Evolutionary conservation across 129 eudicot species (phyloP).

Genomic region (Logfia minima): DNA sequence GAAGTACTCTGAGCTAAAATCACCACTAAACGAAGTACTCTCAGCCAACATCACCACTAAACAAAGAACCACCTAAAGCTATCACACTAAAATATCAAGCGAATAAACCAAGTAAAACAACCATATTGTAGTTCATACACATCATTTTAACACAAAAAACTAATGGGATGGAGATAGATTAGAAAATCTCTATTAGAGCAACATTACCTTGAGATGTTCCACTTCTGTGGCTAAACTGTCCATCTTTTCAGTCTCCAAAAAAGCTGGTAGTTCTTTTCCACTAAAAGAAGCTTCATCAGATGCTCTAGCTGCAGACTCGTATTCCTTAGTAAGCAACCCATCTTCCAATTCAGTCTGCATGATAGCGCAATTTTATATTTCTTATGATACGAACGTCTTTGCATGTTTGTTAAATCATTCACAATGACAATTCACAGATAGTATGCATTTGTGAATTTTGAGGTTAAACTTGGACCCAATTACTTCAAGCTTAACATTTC

Average conservation of each 20-base stretch:
- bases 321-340: slow-evolving; percentile 57
- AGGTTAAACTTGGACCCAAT: slow-evolving; percentile 6
- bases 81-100: background rate
- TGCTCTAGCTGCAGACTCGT: slow-evolving; percentile 61
- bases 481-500: slow-evolving; percentile 5
- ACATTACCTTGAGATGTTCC: slow-evolving; percentile 34
- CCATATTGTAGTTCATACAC: slow-evolving; percentile 3
- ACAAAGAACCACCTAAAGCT: background rate
- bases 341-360: slow-evolving; percentile 77
- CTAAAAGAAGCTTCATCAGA: slow-evolving; percentile 56
- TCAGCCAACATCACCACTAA: background rate
- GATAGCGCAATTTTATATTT: slow-evolving; percentile 18
- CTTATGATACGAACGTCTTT: slow-evolving; percentile 10
- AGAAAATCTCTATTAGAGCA: background rate
- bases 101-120: slow-evolving; percentile 5
- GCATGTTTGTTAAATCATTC: slow-evolving; percentile 25
- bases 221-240: slow-evolving; percentile 29
- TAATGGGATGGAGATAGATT: background rate
- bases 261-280: slow-evolving; percentile 9
- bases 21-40: too few species aligned
- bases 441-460: slow-evolving; percentile 5
- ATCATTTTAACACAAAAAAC: background rate
- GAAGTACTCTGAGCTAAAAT: too few species aligned
- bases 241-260: slow-evolving; percentile 24
- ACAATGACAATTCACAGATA: slow-evolving; percentile 23